Evolutionary conservation across 2,329 filamentous ascomycete species (phyloP).

Genomic region (Fusarium graminum): DNA sequence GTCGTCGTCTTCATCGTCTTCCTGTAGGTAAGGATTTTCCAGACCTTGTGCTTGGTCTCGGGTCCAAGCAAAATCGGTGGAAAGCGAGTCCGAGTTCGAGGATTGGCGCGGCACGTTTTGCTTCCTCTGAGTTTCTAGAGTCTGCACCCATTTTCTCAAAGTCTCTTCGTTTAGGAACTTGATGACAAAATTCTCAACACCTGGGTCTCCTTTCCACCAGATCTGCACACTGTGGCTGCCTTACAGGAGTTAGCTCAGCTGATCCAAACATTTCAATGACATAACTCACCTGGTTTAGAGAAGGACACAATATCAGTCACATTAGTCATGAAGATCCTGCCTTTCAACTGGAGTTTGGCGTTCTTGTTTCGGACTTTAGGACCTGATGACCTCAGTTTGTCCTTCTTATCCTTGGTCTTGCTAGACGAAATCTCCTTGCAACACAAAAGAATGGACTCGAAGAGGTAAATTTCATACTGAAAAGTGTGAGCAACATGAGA

Average conservation of each 20-base stretch:
- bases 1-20: constrained; percentile 71
- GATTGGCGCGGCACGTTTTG: constrained; percentile 65
- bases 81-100: constrained; percentile 61
- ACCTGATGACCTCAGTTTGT: constrained; percentile 68
- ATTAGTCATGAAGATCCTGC: constrained; percentile 98
- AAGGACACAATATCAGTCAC: constrained; percentile 94
- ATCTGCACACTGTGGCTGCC: constrained; percentile 96
- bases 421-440: constrained; percentile 94
- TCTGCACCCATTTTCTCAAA: constrained; percentile 91
- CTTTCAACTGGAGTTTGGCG: constrained; percentile 92
- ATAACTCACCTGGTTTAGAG: constrained; percentile 81
- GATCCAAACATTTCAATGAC: not conserved
- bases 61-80: constrained; percentile 86
- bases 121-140: constrained; percentile 82
- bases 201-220: constrained; percentile 97
- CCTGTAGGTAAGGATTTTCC: constrained; percentile 83
- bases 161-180: constrained; percentile 91
- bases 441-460: constrained; percentile 93
- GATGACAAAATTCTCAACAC: constrained; percentile 96
- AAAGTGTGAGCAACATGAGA: constrained; percentile 28
- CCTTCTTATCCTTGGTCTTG: constrained; percentile 84
- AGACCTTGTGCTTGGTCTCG: constrained; percentile 73
- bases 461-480: constrained; percentile 97
- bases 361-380: constrained; percentile 73
- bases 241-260: constrained; percentile 56